Conservation (phyloP, 192 early-diverging fungal genomes). For the Cladochytrium replicatum region DNA sequence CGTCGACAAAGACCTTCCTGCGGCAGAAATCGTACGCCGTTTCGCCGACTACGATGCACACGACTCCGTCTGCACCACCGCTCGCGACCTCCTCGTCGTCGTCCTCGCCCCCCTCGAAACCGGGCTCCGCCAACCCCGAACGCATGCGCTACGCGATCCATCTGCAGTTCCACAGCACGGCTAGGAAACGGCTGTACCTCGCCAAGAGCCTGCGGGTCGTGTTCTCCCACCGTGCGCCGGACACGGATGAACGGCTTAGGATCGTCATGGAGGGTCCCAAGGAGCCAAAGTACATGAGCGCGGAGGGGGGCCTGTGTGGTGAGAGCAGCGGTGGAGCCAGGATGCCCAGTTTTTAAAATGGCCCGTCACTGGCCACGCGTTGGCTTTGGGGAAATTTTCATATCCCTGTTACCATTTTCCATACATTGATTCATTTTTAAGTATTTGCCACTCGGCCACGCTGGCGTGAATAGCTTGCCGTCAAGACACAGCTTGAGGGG, state of each 20-base stretch:
- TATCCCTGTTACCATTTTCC: too few relatives aligned
- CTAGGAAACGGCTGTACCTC: conserved; percentile 49
- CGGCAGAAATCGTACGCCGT: conserved; percentile 64
- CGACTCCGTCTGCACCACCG: too few relatives aligned
- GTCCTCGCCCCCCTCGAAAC: background rate
- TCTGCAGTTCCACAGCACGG: conserved; percentile 53
- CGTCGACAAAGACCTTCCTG: conserved; percentile 62
- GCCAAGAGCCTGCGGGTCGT: conserved; percentile 62
- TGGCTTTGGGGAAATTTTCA: too few relatives aligned
- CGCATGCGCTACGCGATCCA: conserved; percentile 68
- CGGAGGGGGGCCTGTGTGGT: too few relatives aligned
- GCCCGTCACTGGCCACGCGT: too few relatives aligned
- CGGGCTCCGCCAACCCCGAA: background rate
- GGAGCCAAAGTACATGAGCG: conserved; percentile 34
- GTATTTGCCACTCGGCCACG: too few relatives aligned
- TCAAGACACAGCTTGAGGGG: too few relatives aligned
- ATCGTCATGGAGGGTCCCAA: conserved; percentile 54
- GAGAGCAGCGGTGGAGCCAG: too few relatives aligned
- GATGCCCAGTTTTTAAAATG: too few relatives aligned
- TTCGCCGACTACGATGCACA: background rate
- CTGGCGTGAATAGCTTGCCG: too few relatives aligned
- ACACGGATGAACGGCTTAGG: conserved; percentile 52
- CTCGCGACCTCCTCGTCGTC: background rate
- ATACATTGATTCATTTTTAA: too few relatives aligned
- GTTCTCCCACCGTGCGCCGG: conserved; percentile 54